A percentile compares a stretch with the other conserved stretches of the same genome.
Conservation (phyloP, 495 filamentous ascomycete genomes). For the Aspergillus taichungensis region DNA sequence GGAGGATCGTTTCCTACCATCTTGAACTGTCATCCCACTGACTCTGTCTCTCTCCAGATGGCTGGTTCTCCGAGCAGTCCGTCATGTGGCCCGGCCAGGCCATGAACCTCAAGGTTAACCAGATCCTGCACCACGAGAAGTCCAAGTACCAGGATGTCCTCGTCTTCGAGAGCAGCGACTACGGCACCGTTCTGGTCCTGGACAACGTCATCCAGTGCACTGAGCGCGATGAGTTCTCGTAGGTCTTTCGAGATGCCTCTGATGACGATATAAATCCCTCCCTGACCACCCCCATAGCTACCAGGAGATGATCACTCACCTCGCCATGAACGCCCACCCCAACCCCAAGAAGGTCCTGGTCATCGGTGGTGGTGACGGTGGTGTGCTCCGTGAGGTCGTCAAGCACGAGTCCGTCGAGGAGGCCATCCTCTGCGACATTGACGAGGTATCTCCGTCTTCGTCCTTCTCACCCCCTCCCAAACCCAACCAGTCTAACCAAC, state of each 20-base stretch:
- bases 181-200: constrained; percentile 93
- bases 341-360: constrained; percentile 96
- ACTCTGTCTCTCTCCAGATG: constrained; percentile 52
- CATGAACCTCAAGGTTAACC: constrained; percentile 96
- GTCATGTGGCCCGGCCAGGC: constrained; percentile 99
- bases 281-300: constrained; percentile 42
- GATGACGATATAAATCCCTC: too few relatives aligned
- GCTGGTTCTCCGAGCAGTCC: constrained; percentile 98
- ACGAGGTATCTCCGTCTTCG: constrained; percentile 57
- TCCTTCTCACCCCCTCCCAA: too few relatives aligned
- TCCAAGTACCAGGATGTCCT: constrained; percentile 98
- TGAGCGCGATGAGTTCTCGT: constrained; percentile 95
- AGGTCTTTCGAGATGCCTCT: constrained; percentile 25
- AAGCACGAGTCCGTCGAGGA: constrained; percentile 93
- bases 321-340: constrained; percentile 97
- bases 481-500: neutral
- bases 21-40: neutral
- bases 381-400: constrained; percentile 94
- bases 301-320: constrained; percentile 99
- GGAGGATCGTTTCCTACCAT: neutral
- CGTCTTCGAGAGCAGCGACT: constrained; percentile 93
- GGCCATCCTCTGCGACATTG: constrained; percentile 95
- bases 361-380: constrained; percentile 94
- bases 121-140: constrained; percentile 97
- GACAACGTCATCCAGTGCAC: constrained; percentile 99